Evolutionary conservation across 352 stramenopile species (phyloP), one percentile per base, ranked within the genome.

Genomic region (Aphanomyces astaci): DNA sequence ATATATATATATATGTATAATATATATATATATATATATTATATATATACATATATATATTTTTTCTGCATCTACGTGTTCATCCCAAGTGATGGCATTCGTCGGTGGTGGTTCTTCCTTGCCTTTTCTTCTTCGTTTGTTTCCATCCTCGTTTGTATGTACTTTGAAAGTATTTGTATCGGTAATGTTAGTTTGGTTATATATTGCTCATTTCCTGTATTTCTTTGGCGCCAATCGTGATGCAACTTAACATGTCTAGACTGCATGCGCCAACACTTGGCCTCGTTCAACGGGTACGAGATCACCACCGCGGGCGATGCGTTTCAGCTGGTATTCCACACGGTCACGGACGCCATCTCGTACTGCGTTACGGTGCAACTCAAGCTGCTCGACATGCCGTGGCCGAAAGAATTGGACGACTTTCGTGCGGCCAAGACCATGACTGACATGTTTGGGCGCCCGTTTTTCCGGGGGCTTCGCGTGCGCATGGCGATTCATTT

Each of bases 401-500:
- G 84, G 84, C 82, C 84, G 0, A 56, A 71, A 3, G 67, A 72
- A 3, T 56, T 92, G 33, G 62, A 86, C 7, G 74, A 87, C 52
- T 73, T 43, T 70, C 43, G 69, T 79, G 30, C 22, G 5, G 32
- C 32, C 4, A 66, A 66, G 24, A 36, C 51, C 3, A 36, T 71
- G 27, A 71, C 64, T 3, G 48, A 79, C 76, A 74, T 77, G 13
- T 89, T 81, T 81, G 79, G 81, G 3, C 73, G 73, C 25, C 27
- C 86, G 19, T 30, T 91, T 2, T 93, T 93, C 56, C 79, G 78
- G 46, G 84, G 84, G 0, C 74, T 93, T 17, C 80, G 84, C 9
- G 83, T 93, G 7, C 82, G 84, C 22, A 91, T 93, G 81, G 81
- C 78, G 19, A 86, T 93, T 71, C 84, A 93, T 73, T 74, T 87